Conservation (phyloP, 306 rosid species). For the Prosopis cineraria region DNA sequence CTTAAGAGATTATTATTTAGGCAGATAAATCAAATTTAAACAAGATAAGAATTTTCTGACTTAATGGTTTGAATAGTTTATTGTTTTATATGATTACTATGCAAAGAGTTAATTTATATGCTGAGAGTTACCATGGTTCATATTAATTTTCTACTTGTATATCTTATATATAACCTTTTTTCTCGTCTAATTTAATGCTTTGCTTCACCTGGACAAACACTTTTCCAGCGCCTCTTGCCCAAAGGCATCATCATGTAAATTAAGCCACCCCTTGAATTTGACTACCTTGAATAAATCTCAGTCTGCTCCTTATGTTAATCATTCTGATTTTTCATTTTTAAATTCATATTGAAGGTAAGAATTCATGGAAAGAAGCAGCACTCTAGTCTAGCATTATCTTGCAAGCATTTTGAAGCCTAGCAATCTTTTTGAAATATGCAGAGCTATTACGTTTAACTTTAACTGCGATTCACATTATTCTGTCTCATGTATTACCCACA, state of each 20-base stretch:
- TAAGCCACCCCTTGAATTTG: background rate
- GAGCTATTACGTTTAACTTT: background rate
- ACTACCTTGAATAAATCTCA: background rate
- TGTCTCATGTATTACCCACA: background rate
- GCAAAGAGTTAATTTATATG: background rate
- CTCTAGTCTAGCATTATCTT: background rate
- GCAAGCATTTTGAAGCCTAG: background rate
- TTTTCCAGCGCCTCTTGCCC: background rate
- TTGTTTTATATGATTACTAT: background rate
- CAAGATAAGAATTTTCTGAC: background rate
- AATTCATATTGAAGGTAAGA: background rate
- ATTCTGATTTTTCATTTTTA: background rate
- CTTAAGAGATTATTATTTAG: background rate
- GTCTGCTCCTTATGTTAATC: background rate
- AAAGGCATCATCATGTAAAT: background rate
- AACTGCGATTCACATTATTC: background rate
- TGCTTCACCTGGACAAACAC: background rate
- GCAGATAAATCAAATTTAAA: background rate
- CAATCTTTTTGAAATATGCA: background rate
- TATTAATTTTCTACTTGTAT: background rate
- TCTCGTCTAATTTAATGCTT: background rate
- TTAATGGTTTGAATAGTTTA: background rate
- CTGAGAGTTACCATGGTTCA: background rate
- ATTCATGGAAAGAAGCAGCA: background rate
- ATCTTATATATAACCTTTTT: background rate